Conservation (phyloP, 495 filamentous ascomycete species). For the Geopyxis carbonaria region DNA sequence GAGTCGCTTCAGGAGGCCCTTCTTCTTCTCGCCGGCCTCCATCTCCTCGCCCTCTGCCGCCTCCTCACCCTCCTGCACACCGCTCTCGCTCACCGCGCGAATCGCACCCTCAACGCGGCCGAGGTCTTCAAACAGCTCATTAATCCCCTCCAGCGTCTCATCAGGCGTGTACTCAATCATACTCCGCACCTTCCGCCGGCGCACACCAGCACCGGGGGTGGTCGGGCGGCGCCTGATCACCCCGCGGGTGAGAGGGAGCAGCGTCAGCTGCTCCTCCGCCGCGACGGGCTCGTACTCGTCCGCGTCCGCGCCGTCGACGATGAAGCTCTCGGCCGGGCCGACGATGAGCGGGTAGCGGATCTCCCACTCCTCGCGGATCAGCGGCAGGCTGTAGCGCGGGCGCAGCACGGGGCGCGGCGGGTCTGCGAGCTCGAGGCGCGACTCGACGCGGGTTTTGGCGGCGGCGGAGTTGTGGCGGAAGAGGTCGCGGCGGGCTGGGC, state of each 20-base stretch:
- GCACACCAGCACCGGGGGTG: neutral
- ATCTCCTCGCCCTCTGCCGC: neutral
- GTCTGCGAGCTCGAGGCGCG: neutral
- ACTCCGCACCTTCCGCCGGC: conserved; percentile 1
- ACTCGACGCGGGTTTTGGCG: neutral
- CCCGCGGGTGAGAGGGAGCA: conserved; percentile 1
- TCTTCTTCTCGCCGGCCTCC: neutral
- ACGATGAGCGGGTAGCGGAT: neutral
- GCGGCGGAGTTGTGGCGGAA: neutral
- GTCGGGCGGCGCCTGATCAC: neutral
- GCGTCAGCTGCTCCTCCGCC: neutral
- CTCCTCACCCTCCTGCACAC: neutral
- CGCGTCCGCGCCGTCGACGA: neutral
- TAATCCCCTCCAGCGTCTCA: conserved; percentile 2
- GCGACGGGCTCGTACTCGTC: conserved; percentile 4
- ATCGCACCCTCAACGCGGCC: neutral
- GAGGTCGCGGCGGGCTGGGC: conserved; percentile 1
- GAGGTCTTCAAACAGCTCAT: neutral
- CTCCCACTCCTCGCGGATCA: conserved; percentile 4
- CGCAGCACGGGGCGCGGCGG: neutral
- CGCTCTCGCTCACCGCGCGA: neutral
- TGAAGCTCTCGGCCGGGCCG: neutral
- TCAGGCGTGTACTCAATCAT: neutral
- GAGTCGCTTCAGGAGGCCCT: neutral
- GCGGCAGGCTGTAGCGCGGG: neutral